Conservation (phyloP, 805 yeast species). For the Saccharomycopsis sp. region DNA sequence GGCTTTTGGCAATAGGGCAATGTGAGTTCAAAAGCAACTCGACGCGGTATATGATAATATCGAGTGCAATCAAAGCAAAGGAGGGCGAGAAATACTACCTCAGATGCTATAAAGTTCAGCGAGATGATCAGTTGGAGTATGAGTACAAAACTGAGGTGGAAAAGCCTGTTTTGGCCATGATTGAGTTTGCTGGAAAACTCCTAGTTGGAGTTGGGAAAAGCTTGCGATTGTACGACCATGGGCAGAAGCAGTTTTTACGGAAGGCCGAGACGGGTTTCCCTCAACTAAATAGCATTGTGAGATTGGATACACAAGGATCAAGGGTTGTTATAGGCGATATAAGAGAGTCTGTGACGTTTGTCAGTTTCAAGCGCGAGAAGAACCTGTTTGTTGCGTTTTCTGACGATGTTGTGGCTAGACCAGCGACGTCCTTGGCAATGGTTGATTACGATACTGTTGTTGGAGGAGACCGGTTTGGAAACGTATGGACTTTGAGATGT, state of each 20-base stretch:
- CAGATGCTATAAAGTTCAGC: constrained; percentile 32
- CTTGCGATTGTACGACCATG: constrained; percentile 62
- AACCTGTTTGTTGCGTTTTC: constrained; percentile 56
- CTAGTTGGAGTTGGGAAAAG: constrained; percentile 50
- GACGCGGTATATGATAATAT: constrained; percentile 37
- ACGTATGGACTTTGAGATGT: constrained; percentile 59
- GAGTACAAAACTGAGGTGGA: constrained; percentile 58
- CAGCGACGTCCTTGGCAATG: constrained; percentile 50
- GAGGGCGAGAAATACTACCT: constrained; percentile 26
- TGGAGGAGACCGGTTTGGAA: constrained; percentile 88
- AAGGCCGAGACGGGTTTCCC: constrained; percentile 47
- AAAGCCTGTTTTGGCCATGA: constrained; percentile 40
- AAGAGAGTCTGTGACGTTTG: constrained; percentile 53
- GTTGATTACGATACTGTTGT: constrained; percentile 72
- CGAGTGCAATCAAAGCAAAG: constrained; percentile 26
- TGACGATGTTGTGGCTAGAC: constrained; percentile 64
- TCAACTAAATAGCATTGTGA: constrained; percentile 43
- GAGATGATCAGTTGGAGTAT: constrained; percentile 30
- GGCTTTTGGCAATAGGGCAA: constrained; percentile 27
- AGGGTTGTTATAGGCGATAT: constrained; percentile 69
- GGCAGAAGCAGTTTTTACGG: constrained; percentile 69
- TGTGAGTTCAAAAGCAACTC: constrained; percentile 27
- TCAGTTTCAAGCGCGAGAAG: constrained; percentile 41
- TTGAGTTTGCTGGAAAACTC: constrained; percentile 50
- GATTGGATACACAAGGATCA: constrained; percentile 47